Base-by-base conservation (phyloP, 768 basidiomycete species). In the Omphalotus guepiniiformis region DNA sequence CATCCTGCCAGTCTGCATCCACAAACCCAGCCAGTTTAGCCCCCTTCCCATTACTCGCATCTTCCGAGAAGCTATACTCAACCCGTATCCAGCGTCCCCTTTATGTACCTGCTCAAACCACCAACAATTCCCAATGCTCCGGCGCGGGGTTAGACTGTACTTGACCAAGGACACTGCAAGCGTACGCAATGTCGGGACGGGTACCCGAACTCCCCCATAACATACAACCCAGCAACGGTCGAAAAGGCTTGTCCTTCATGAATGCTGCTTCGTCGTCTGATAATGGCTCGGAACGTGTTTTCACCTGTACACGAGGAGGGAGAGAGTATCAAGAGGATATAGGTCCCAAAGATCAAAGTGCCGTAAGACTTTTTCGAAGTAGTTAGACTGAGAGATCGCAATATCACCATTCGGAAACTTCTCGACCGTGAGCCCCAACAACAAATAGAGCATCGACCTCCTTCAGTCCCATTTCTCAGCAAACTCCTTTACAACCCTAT, bases 1-100 rank as follows among this genome's bases (percentile, higher is more conserved):
- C 63, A 53, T 6, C 50, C 51, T 3, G 53, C 68, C 56, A 67
- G 48, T 69, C 68, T 1, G 67, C 55, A 42, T 71, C 67, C 4
- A 53, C 52, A 47, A 45, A 67, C 6, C 57, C 55, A 5, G 25
- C 19, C 3, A 23, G 38, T 22, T 39, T 39, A n/a, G n/a, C n/a
- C n/a, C n/a, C n/a, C n/a, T n/a, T n/a, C n/a, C n/a, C n/a, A n/a
- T n/a, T n/a, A n/a, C n/a, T n/a, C n/a, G n/a, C n/a, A n/a, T n/a
- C n/a, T n/a, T n/a, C n/a, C n/a, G n/a, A n/a, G n/a, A n/a, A n/a
- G n/a, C n/a, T n/a, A n/a, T n/a, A n/a, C n/a, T n/a, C n/a, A n/a
- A n/a, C n/a, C n/a, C n/a, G n/a, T n/a, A n/a, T n/a, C n/a, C n/a
- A n/a, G n/a, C n/a, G 40, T 42, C 8, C 5, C 3, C 19, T 42